These are phyloP conservation scores for Globisporangium cederbergense DNA, from an alignment of 352 stramenopile species.

Conservation along the genomic window DNA sequence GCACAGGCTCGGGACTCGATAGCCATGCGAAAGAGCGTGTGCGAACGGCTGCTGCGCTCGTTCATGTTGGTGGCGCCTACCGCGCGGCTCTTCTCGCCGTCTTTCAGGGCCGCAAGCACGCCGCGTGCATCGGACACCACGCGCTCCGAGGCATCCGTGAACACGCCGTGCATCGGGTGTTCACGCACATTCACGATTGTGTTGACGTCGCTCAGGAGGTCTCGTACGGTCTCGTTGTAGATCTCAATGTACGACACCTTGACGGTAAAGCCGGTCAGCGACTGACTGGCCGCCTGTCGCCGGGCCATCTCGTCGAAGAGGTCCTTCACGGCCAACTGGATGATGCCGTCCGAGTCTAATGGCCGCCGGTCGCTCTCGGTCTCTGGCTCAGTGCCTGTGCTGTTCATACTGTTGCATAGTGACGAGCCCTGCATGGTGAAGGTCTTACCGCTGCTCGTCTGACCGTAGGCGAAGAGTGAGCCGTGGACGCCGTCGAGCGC, in stretches of 20 bases:
- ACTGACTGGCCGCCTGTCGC: neutral
- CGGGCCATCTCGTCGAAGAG: conserved; percentile 8
- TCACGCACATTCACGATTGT: conserved; percentile 35
- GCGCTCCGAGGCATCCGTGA: conserved; percentile 45
- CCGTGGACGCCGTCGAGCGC: conserved; percentile 24
- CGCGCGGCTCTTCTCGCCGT: conserved; percentile 40
- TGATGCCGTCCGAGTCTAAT: conserved; percentile 3
- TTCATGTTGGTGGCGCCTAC: conserved; percentile 53
- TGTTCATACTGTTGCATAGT: neutral
- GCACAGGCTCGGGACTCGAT: conserved; percentile 26
- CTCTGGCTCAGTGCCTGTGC: neutral
- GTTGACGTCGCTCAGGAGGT: neutral
- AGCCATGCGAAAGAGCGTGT: conserved; percentile 45
- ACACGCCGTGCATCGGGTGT: conserved; percentile 45
- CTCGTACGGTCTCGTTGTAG: conserved; percentile 92
- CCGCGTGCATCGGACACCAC: conserved; percentile 34
- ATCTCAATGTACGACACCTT: conserved; percentile 43
- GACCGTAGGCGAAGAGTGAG: conserved; percentile 42
- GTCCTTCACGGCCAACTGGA: conserved; percentile 6
- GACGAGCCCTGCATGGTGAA: conserved; percentile 44
- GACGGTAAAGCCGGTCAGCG: neutral
- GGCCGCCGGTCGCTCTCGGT: neutral
- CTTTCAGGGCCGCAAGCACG: conserved; percentile 34
- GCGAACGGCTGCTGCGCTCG: conserved; percentile 50
- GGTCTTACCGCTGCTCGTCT: conserved; percentile 44